Base-by-base conservation (phyloP, 2,329 filamentous ascomycete genomes). In the Rhinocladiella similis region DNA sequence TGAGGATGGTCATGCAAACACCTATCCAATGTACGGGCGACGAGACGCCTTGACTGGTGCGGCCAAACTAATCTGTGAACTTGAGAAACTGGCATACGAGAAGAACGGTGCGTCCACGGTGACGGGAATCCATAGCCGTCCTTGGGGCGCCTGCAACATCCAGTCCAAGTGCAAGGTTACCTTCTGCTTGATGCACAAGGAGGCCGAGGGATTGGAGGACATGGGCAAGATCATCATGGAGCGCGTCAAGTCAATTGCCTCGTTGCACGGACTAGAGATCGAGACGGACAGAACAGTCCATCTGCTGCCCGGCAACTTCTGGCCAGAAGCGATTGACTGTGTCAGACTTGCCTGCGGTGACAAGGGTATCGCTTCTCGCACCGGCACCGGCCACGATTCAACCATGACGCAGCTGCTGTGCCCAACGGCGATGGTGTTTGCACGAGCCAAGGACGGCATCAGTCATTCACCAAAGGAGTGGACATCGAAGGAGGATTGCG, bases 161-260 rank as follows among this genome's bases (percentile, higher is more conserved):
- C 65, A 70, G 50, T 67, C 61, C 58, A 54, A 63, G 55, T 56
- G 61, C 42, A 47, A 64, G 57, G 52, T 43, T 52, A 36, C 54
- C 61, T 67, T 70, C 62, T 67, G 63, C 48, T 42, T 69, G 41
- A 65, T 69, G 65, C 53, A 70, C 56, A 62, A 65, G 51, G 57
- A 66, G 29, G 53, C 33, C 10, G 43, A 53, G 25, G 29, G 29
- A 25, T 58, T 68, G 9, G 59, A 61, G 13, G 54, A 56, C 16
- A 70, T 70, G 67, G 64, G 55, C 3, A 42, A 58, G 22, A 59
- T 62, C n/a, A 65, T 67, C 43, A 54, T 59, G 42, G 52, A 57
- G 27, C 57, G 55, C 29, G 55, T 63, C 55, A 54, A 59, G 45
- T 54, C 54, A 41, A 64, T 62, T 39, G 50, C 53, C 27, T 52